These are phyloP conservation scores for Heterotrichella gracilis DNA, from an alignment of 352 stramenopile genomes.

Conservation along the genomic window DNA sequence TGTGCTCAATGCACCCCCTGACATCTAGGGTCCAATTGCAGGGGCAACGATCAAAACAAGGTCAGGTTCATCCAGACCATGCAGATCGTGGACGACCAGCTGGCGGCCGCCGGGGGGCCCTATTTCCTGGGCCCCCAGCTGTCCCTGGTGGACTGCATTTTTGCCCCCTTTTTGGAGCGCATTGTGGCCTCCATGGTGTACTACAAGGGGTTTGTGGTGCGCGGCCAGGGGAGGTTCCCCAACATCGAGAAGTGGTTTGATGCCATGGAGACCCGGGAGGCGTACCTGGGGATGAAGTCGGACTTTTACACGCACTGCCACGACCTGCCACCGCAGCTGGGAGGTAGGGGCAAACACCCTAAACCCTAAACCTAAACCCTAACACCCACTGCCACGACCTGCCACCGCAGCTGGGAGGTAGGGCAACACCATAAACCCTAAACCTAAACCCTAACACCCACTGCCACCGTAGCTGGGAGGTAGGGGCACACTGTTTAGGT, in stretches of 20 bases:
- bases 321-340: constrained; percentile 36
- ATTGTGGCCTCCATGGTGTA: constrained; percentile 34
- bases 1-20: too few relatives aligned
- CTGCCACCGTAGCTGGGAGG: too few relatives aligned
- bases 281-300: constrained; percentile 33
- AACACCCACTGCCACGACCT: constrained; percentile 38
- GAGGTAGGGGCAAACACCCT: too few relatives aligned
- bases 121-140: constrained; percentile 34
- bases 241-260: constrained; percentile 38
- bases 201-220: constrained; percentile 37
- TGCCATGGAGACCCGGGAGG: constrained; percentile 31
- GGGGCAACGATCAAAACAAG: constrained; percentile 14
- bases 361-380: too few relatives aligned
- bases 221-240: constrained; percentile 26
- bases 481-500: too few relatives aligned
- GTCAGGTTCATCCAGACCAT: constrained; percentile 19
- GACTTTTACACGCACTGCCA: constrained; percentile 41
- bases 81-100: constrained; percentile 24
- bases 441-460: too few relatives aligned
- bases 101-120: constrained; percentile 19
- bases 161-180: constrained; percentile 35
- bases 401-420: constrained; percentile 30
- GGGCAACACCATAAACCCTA: too few relatives aligned
- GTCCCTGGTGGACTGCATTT: constrained; percentile 34
- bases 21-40: too few relatives aligned